Conservation (phyloP, 768 basidiomycete genomes). For the Pholiota molesta region DNA sequence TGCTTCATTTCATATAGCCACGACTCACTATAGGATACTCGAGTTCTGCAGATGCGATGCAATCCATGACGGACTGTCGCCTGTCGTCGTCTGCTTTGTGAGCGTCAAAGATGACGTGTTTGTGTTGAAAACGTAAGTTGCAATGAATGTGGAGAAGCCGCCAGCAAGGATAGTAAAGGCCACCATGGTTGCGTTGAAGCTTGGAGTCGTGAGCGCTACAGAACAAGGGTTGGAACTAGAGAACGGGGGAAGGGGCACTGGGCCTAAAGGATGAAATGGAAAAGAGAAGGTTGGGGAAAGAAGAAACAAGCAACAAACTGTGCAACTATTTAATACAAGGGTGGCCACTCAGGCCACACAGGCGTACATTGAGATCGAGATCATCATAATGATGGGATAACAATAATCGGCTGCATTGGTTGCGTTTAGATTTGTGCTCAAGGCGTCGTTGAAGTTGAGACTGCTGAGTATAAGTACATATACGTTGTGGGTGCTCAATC, state of each 20-base stretch:
- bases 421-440: too few relatives aligned
- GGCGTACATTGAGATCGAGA: too few relatives aligned
- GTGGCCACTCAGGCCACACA: too few relatives aligned
- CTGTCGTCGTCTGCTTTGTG: slow-evolving; percentile 46
- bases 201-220: not conserved
- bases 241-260: slow-evolving; percentile 1
- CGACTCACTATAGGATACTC: slow-evolving; percentile 59
- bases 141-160: slow-evolving; percentile 47
- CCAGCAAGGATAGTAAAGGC: slow-evolving; percentile 52
- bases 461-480: too few relatives aligned
- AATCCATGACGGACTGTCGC: slow-evolving; percentile 62
- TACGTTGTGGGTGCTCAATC: too few relatives aligned
- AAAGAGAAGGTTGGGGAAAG: slow-evolving; percentile 4
- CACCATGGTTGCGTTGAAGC: slow-evolving; percentile 35
- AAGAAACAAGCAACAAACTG: not conserved
- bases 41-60: slow-evolving; percentile 52
- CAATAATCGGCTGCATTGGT: too few relatives aligned
- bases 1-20: not conserved
- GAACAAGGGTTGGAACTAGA: not conserved
- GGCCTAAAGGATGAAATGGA: slow-evolving; percentile 12
- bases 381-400: too few relatives aligned
- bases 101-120: slow-evolving; percentile 48
- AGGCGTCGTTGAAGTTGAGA: too few relatives aligned
- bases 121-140: slow-evolving; percentile 54
- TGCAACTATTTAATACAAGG: too few relatives aligned